phyloP scores from a whole-genome alignment of 2,329 filamentous ascomycete genomes.

The Alternaria angustiovoidea region DNA sequence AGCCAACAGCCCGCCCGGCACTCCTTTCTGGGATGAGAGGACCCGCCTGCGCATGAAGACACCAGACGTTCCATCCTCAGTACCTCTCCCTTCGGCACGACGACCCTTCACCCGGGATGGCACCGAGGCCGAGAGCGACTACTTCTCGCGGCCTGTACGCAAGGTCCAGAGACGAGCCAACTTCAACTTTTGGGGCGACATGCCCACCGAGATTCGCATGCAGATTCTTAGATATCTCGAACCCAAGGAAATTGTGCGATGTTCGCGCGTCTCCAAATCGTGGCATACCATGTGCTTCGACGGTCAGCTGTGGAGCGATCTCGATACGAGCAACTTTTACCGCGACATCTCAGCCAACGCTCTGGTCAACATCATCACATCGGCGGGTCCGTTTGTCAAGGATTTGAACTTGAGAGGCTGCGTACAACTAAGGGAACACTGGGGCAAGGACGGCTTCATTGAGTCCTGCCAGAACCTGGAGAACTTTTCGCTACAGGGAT shows the following conservation, averaged over 20 bases:
- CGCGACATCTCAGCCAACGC: conserved; percentile 83
- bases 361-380: conserved; percentile 82
- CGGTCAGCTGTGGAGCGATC: conserved; percentile 87
- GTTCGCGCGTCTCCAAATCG: conserved; percentile 77
- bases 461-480: conserved; percentile 86
- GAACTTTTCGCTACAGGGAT: conserved; percentile 88
- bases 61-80: conserved; percentile 61
- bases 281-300: conserved; percentile 91
- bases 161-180: conserved; percentile 49
- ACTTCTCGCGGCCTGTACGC: conserved; percentile 55
- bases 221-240: conserved; percentile 77
- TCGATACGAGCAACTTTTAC: conserved; percentile 88
- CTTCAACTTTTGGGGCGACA: conserved; percentile 77
- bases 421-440: conserved; percentile 84
- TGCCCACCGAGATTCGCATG: conserved; percentile 85
- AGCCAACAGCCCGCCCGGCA: conserved; percentile 56
- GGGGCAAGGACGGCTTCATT: conserved; percentile 78
- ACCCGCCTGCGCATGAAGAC: conserved; percentile 65
- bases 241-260: conserved; percentile 81
- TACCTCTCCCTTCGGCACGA: conserved; percentile 71
- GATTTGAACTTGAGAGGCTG: conserved; percentile 92
- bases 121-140: conserved; percentile 54
- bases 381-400: conserved; percentile 87
- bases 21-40: conserved; percentile 61
- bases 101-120: conserved; percentile 58